Conservation (phyloP, 371 early-diverging fungal genomes). For the Zychaea mexicana region DNA sequence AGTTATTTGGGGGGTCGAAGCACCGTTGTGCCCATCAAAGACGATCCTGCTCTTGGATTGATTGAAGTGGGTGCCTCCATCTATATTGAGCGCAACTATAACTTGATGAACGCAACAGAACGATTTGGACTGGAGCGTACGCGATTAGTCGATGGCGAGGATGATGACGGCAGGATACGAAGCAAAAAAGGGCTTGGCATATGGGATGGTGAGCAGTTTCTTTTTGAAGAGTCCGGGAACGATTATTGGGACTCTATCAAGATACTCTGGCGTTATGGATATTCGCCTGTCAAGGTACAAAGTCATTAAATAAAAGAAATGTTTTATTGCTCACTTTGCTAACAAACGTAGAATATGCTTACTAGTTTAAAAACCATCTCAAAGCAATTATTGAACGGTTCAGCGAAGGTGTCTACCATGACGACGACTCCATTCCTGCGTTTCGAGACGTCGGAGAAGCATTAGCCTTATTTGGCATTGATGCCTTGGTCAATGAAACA, state of each 20-base stretch:
- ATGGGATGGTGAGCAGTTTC: slow-evolving; percentile 53
- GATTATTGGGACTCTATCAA: slow-evolving; percentile 46
- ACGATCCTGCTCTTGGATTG: slow-evolving; percentile 28
- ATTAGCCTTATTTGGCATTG: slow-evolving; percentile 26
- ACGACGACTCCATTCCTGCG: slow-evolving; percentile 6
- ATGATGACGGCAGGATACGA: neutral
- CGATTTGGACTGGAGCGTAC: slow-evolving; percentile 51
- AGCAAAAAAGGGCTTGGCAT: slow-evolving; percentile 35
- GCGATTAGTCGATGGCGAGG: slow-evolving; percentile 7
- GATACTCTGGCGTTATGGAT: slow-evolving; percentile 53
- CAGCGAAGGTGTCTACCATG: slow-evolving; percentile 6
- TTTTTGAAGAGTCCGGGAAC: slow-evolving; percentile 53
- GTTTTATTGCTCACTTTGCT: no score
- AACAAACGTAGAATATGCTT: neutral
- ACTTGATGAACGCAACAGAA: slow-evolving; percentile 55
- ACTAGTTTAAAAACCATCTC: slow-evolving; percentile 23
- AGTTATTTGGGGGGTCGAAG: slow-evolving; percentile 60
- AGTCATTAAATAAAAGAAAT: neutral
- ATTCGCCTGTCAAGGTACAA: slow-evolving; percentile 51
- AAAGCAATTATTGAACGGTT: slow-evolving; percentile 21
- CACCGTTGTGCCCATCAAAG: slow-evolving; percentile 44
- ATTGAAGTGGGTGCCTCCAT: slow-evolving; percentile 68
- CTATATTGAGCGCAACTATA: slow-evolving; percentile 60
- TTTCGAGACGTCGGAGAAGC: slow-evolving; percentile 20
- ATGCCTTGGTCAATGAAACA: slow-evolving; percentile 27